Base-by-base conservation (phyloP, 352 stramenopile genomes). In the Globisporangium irregulare region DNA sequence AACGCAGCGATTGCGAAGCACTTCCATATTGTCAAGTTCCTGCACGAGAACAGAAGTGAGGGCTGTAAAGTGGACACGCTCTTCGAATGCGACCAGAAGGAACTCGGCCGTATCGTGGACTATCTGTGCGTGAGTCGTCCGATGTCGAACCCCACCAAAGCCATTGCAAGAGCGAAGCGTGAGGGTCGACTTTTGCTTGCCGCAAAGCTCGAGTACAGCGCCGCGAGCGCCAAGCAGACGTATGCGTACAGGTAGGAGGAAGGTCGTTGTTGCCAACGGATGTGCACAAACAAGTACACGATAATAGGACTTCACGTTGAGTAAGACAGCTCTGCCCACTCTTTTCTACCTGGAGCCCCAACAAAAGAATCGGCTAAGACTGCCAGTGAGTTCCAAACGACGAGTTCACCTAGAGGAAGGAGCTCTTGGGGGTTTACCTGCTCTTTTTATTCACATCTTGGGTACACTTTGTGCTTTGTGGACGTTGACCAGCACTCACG, bases 31-130 rank as follows among this genome's bases (percentile, higher is more conserved):
- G 65, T 64, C 1, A 38, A 56, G 29, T 70, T 70, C 29, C 43
- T 70, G 5, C 65, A 70, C 7, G 12, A 41, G 15, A 20, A 70
- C 25, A n/a, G 57, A 4, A 66, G 2, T 3, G 65, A 70, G 9
- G 65, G 65, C n/a, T 70, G 50, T 20, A 22, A n/a, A 2, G 50
- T 70, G 27, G 6, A 51, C 61, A 66, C 50, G 20, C 12, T 66
- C 20, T 59, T 66, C 34, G 27, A 50, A 3, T 57, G 46, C 48
- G 46, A 66, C 25, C 9, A 50, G 43, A 20, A 15, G 20, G 18
- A 22, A 14, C 10, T 50, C 0, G 27, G 10, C 9, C 20, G 29
- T n/a, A n/a, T 59, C 0, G 8, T 66, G 5, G 22, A 50, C 48
- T 54, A 22, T 24, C 48, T 66, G 8, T 60, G 48, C 22, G 7